Evolutionary conservation across 148 eudicot species (phyloP), one percentile per base, ranked within the genome.

Genomic region (Pouteria glomerata): DNA sequence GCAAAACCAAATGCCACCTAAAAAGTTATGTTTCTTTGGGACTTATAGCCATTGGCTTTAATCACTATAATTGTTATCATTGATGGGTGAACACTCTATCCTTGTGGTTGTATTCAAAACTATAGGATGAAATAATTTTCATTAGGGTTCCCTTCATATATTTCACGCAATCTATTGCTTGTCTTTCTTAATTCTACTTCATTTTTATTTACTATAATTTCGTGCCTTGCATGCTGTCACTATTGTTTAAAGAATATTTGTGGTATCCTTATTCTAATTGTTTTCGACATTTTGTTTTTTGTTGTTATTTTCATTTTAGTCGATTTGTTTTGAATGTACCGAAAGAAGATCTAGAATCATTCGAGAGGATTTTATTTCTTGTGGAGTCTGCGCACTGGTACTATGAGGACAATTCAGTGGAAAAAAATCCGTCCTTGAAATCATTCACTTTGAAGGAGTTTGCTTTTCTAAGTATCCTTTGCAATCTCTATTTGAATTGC

Each of bases 371-470:
- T 69, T 73, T 95, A 73, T 96, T 96, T 87, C 94, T 96, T 23
- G 96, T 92, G 69, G 99, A 96, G 81, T 90, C 88, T 83, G 99
- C 97, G 31, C 97, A 96, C 75, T 96, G 99, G 99, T 96, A 90
- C 77, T 96, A 96, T 27, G 99, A 96, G 77, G 99, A 96, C 82
- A 92, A 90, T 75, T 80, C 97, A 16, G 99, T 96, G 59, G 99
- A 96, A 81, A 88, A 89, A 47, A 86, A 96, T 77, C 99, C 99
- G 3, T 92, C 99, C 1, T 59, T 96, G 71, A 96, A 92, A 71
- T 96, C 99, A 4, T 83, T 90, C 52, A 88, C 96, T 58, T 80
- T 96, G 73, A 96, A 90, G 84, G 97, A 96, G 78, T 96, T 90
- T 64, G 92, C 99, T 59, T 81, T 96, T 57, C 78, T 92, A 74